Base-by-base conservation (phyloP, 2,329 filamentous ascomycete genomes). In the Xylariomycetidae sp. region DNA sequence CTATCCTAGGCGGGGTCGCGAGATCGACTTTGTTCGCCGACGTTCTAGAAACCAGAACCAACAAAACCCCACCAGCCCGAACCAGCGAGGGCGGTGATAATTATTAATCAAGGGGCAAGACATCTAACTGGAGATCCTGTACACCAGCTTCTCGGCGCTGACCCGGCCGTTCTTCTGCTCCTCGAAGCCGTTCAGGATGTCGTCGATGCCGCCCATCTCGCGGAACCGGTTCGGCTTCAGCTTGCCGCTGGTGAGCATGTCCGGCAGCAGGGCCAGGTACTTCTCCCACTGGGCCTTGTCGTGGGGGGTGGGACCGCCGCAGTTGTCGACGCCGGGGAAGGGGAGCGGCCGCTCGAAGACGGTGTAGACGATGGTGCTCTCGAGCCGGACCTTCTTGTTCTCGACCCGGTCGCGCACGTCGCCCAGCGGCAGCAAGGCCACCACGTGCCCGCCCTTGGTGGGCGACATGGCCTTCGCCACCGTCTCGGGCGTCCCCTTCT, bases 211-310 rank as follows among this genome's bases (percentile, higher is more conserved):
- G 12, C 53, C 53, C 2, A 51, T 20, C 39, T 56, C 53, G 25
- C 37, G 44, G 6, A 47, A 32, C 15, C 38, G 42, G 36, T 57
- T 57, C 10, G 55, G 52, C 47, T 50, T 53, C 38, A 58, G 35
- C 37, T 47, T 49, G 10, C 53, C 52, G 2, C 43, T 50, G 26
- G 34, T 42, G 18, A 57, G 26, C 19, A 44, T 37, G 10, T 43
- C 44, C 4, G 55, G 55, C 32, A 58, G 42, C 36, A 51, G 15
- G 4, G 37, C 25, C n/a, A 58, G 34, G 20, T 54, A 54, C 38
- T 53, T 56, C 40, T 58, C 55, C 53, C 52, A 56, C 16, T 51
- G 32, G 3, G 47, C 46, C 32, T 50, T 54, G 32, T 58, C 55
- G n/a, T 38, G 32, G 2, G 53, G 52, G 12, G 50, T 56, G 3